Base-by-base conservation (phyloP, 805 yeast species). In the Pichia phayaonensis region DNA sequence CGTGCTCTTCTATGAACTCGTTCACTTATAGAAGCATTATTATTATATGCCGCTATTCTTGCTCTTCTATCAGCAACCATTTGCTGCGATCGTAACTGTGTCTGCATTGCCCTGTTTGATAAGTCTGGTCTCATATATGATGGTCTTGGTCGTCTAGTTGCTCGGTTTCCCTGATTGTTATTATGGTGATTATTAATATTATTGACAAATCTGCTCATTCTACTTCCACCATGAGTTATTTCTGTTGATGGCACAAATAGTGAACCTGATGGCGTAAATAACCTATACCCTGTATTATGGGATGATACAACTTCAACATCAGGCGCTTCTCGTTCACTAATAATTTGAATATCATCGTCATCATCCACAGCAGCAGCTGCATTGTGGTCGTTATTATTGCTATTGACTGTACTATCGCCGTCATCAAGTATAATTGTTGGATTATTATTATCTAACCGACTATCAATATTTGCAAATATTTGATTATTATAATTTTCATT, bases 281-380 rank as follows among this genome's bases (percentile, higher is more conserved):
- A 10, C 10, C 44, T 31, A 16, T 12, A 50, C 4, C 53, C 49
- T 7, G 47, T 36, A 31, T 29, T 40, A 8, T 21, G 41, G 20
- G 50, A 42, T 20, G 39, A 43, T 20, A 50, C 27, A 8, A 55
- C 46, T 23, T 52, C 50, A 16, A 46, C 45, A 36, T 54, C 54
- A 18, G 57, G 54, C 23, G 56, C 45, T 12, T 50, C 47, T 15
- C 59, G 55, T 45, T 59, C 64, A 22, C 64, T 60, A 4, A 59
- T 51, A 24, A 60, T 51, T 39, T 59, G 53, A 13, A 61, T 54
- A 8, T 61, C 64, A 26, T 57, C 64, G 40, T 60, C 62, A 18
- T 48, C 44, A 29, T 29, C 52, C 15, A 23, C 11, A 8, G n/a
- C 34, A 27, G 22, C 24, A 24, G 34, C 3, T 29, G 23, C 5